Conservation (phyloP, 2,329 filamentous ascomycete genomes). For the Sclerotinia trifoliorum region DNA sequence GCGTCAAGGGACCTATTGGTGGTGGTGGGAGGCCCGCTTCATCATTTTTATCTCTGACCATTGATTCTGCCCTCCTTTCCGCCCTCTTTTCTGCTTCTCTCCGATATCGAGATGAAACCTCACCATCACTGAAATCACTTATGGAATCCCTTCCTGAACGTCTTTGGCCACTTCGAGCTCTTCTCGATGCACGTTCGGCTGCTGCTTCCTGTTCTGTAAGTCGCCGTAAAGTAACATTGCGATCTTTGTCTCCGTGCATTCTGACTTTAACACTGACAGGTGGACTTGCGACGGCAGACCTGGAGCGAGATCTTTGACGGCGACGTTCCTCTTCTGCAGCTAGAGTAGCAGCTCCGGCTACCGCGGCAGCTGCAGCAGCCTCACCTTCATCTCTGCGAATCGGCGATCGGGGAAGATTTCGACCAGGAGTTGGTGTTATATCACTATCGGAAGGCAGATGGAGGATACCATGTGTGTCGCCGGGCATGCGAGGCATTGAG, state of each 20-base stretch:
- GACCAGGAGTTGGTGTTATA: conserved; percentile 31
- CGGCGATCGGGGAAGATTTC: conserved; percentile 47
- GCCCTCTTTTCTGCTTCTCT: conserved; percentile 47
- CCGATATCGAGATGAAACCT: conserved; percentile 55
- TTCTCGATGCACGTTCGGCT: conserved; percentile 39
- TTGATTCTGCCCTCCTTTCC: conserved; percentile 14
- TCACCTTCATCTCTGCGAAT: conserved; percentile 48
- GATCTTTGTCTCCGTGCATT: conserved; percentile 58
- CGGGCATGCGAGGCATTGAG: conserved; percentile 56
- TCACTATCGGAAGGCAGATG: conserved; percentile 34
- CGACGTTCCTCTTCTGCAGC: conserved; percentile 49
- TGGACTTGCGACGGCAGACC: conserved; percentile 42
- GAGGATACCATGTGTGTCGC: conserved; percentile 51
- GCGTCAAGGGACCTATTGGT: conserved; percentile 48
- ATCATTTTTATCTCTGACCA: conserved; percentile 42
- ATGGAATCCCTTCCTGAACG: conserved; percentile 50
- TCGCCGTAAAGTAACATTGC: conserved; percentile 60
- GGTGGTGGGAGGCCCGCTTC: conserved; percentile 30
- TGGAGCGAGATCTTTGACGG: conserved; percentile 30
- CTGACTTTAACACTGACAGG: conserved; percentile 59
- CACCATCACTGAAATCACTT: conserved; percentile 57
- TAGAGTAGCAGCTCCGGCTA: conserved; percentile 47
- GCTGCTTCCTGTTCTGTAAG: conserved; percentile 60
- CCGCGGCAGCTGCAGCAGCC: conserved; percentile 47
- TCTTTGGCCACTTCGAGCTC: conserved; percentile 40